phyloP scores from a whole-genome alignment of 805 yeast species.

The Saccharomycopsis sp. region DNA sequence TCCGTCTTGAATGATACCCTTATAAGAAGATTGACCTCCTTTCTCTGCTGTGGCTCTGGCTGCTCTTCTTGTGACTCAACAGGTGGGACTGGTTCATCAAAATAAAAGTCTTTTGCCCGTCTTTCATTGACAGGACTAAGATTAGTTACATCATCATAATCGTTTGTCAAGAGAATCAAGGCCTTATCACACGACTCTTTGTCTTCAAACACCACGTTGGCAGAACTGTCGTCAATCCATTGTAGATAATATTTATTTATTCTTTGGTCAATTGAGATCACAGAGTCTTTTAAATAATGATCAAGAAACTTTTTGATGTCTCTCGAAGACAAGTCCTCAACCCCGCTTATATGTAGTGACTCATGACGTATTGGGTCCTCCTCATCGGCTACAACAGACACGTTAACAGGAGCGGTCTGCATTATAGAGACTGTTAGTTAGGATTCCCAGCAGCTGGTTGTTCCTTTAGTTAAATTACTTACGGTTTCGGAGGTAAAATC shows the following conservation, averaged over 20 bases:
- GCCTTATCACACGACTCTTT: conserved; percentile 30
- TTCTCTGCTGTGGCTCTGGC: conserved; percentile 30
- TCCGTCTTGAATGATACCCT: conserved; percentile 51
- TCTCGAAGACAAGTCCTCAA: conserved; percentile 54
- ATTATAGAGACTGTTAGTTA: neutral
- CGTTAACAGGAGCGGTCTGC: neutral
- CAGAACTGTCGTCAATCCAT: conserved; percentile 61
- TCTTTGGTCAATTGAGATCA: conserved; percentile 15
- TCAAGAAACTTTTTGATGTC: conserved; percentile 54
- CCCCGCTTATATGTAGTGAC: conserved; percentile 50
- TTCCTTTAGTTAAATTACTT: too few relatives aligned
- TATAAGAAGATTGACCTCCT: conserved; percentile 32
- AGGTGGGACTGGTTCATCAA: conserved; percentile 8
- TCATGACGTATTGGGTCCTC: conserved; percentile 25
- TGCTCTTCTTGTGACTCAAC: conserved; percentile 1
- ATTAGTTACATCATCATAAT: conserved; percentile 18
- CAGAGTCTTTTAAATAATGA: conserved; percentile 34
- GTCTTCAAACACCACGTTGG: conserved; percentile 37
- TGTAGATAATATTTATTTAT: conserved; percentile 34
- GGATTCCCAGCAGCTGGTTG: neutral
- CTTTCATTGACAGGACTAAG: conserved; percentile 21
- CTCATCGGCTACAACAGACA: neutral
- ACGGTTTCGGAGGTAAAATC: neutral
- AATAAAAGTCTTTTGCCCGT: conserved; percentile 25
- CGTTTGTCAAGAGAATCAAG: conserved; percentile 31